phyloP scores from a whole-genome alignment of 1,284 basidiomycete species.

The Microbotryum scabiosae region DNA sequence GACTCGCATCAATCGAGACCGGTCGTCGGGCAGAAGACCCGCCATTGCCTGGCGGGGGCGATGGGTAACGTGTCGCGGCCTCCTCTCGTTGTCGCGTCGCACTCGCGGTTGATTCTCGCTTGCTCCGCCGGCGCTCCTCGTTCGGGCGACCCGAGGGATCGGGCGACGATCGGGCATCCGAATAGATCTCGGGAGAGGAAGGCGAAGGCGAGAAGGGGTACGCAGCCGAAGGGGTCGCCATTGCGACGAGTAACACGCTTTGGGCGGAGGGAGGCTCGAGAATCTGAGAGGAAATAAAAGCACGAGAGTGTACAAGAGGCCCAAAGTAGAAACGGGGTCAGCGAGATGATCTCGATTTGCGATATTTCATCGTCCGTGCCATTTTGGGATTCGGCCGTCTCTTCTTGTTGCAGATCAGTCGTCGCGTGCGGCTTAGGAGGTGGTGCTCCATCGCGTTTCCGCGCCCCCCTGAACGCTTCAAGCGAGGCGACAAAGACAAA shows the following conservation, averaged over 20 bases:
- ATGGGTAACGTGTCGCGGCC: conserved; percentile 16
- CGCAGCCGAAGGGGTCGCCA: conserved; percentile 14
- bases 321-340: too few relatives aligned
- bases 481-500: too few relatives aligned
- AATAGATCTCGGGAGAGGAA: background rate
- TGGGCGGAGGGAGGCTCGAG: too few relatives aligned
- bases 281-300: too few relatives aligned
- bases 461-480: too few relatives aligned
- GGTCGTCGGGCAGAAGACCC: background rate
- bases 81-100: background rate
- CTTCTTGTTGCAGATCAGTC: too few relatives aligned
- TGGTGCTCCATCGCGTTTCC: too few relatives aligned
- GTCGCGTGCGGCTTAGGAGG: too few relatives aligned
- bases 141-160: background rate
- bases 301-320: too few relatives aligned
- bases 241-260: background rate
- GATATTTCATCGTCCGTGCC: too few relatives aligned
- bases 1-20: conserved; percentile 18
- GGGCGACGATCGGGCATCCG: background rate
- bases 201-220: conserved; percentile 17
- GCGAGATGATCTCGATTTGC: too few relatives aligned
- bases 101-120: conserved; percentile 13
- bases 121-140: conserved; percentile 16
- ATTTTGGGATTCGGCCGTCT: too few relatives aligned
- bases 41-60: conserved; percentile 6